Conservation (phyloP, 306 rosid species). For the Myrica gale region DNA sequence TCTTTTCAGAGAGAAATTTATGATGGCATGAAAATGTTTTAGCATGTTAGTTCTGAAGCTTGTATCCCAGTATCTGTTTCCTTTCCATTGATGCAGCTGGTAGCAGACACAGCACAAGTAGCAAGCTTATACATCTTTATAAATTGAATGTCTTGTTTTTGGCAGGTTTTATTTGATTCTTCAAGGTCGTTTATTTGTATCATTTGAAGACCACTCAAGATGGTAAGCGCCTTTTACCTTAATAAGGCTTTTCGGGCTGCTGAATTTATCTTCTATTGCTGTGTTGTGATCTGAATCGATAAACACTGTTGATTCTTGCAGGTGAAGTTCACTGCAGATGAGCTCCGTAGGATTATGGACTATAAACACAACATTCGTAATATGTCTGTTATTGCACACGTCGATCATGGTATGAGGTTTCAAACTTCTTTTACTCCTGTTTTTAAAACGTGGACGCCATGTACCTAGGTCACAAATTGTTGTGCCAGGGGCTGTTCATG, state of each 20-base stretch:
- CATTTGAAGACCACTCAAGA: slow-evolving; percentile 43
- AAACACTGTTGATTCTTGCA: slow-evolving; percentile 30
- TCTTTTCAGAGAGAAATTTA: background rate
- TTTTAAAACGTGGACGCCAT: background rate
- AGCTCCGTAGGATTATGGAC: slow-evolving; percentile 89
- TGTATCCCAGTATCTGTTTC: background rate
- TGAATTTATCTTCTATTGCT: background rate
- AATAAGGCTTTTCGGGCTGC: background rate
- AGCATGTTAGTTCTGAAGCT: background rate
- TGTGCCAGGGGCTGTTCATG: background rate
- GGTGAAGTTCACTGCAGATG: slow-evolving; percentile 97
- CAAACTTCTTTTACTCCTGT: background rate
- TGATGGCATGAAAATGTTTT: background rate
- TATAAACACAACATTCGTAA: slow-evolving; percentile 81
- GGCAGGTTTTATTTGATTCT: slow-evolving; percentile 4
- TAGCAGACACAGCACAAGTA: too few species aligned
- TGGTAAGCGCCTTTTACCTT: slow-evolving; percentile 4
- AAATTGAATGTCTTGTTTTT: slow-evolving; percentile 3
- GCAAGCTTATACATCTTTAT: background rate
- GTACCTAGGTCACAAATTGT: background rate
- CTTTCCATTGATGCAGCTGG: too few species aligned
- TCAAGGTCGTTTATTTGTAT: slow-evolving; percentile 9
- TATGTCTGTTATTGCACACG: slow-evolving; percentile 95
- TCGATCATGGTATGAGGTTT: slow-evolving; percentile 60
- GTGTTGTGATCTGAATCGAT: slow-evolving; percentile 15